Evolutionary conservation across 495 filamentous ascomycete genomes (phyloP), one percentile per base, ranked within the genome.

Genomic region (Lasiosphaeris hirsuta): DNA sequence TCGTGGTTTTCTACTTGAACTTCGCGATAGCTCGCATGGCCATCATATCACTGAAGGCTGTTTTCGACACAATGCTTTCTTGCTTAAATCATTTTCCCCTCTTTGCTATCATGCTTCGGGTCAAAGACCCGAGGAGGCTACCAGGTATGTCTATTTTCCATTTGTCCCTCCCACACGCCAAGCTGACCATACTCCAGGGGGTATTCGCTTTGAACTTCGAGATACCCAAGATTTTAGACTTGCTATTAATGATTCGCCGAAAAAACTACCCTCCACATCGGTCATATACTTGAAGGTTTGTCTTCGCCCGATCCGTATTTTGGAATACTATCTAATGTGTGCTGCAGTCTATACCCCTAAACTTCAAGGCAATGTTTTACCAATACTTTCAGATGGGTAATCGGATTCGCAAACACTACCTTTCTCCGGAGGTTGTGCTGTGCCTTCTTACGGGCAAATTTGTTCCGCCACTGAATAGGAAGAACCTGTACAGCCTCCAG

Each of bases 21-120:
- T 99, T 99, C 72, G 93, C 94, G 30, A 86, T 88, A 38, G 91
- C 94, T 14, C 84, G 94, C 35, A 96, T 97, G 89, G 85, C 85
- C 49, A 97, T 97, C 63, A 97, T 99, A 51, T 86, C 86, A 23
- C 72, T 96, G 44, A 97, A 97, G 66, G 95, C 92, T 7, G 74
- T 81, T 3, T 84, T 97, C 51, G 94, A 99, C 73, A 96, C 90
- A 1, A 79, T 90, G 60, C 78, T 97, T 57, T 94, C 94, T 40
- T 97, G 90, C 72, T 74, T 99, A 58, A 99, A 99, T 65, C 94
- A 99, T 71, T 99, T 99, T 67, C 94, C 94, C 18, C 81, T 99
- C 18, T 99, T 99, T 74, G 94, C 94, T 10, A 74, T 97, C 45
- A 99, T 99, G 94, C 77, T 99, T 59, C 85, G 94, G 61, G 79